Evolutionary conservation across 805 yeast species (phyloP).

Genomic region (Ogataea trehaloabstinens): DNA sequence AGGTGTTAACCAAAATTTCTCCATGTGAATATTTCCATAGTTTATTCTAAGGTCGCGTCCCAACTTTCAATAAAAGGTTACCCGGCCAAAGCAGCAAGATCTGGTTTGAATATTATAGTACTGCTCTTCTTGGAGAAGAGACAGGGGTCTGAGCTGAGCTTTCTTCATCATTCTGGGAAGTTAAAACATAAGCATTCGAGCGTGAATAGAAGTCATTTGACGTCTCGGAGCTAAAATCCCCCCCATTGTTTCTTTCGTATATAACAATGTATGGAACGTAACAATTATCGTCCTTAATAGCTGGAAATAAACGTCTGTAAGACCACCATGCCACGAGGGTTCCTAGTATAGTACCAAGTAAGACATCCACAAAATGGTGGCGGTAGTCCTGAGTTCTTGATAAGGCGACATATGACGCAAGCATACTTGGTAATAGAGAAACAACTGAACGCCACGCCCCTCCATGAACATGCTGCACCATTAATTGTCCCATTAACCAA

Average conservation of each 20-base stretch:
- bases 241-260: constrained; percentile 11
- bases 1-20: too few species aligned
- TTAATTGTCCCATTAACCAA: constrained; percentile 69
- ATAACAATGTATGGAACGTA: constrained; percentile 39
- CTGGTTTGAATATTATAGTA: neutral
- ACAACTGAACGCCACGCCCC: constrained; percentile 66
- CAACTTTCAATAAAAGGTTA: too few species aligned
- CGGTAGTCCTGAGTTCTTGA: constrained; percentile 90
- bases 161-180: constrained; percentile 10
- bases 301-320: constrained; percentile 54
- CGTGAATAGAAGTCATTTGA: constrained; percentile 7
- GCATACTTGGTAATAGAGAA: constrained; percentile 53
- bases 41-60: too few species aligned
- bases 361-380: constrained; percentile 86
- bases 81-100: too few species aligned
- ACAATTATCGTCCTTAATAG: constrained; percentile 29
- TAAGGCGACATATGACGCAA: constrained; percentile 76
- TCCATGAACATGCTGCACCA: constrained; percentile 33
- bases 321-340: constrained; percentile 53
- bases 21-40: too few species aligned
- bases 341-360: constrained; percentile 73
- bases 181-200: constrained; percentile 12
- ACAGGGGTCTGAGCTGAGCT: neutral
- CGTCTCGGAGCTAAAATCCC: neutral
- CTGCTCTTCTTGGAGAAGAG: neutral